Conservation (phyloP, 805 yeast genomes). For the Wickerhamiella australiensis region DNA sequence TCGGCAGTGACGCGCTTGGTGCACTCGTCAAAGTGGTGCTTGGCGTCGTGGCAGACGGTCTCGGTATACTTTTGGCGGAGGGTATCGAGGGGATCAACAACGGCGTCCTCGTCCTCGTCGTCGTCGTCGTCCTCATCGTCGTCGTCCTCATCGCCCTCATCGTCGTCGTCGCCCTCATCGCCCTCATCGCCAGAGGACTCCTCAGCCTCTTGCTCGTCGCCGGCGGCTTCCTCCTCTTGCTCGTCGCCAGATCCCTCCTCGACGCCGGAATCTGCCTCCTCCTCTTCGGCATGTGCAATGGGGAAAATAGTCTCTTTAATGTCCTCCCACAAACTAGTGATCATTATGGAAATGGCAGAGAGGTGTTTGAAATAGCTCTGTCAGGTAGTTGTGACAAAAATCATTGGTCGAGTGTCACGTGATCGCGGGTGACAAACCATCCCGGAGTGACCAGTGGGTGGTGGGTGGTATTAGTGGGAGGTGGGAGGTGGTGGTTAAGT, state of each 20-base stretch:
- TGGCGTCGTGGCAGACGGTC: constrained; percentile 55
- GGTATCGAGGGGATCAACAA: constrained; percentile 51
- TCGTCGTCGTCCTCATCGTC: constrained; percentile 48
- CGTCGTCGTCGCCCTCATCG: constrained; percentile 30
- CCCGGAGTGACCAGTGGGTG: too few species aligned
- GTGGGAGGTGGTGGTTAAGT: too few species aligned
- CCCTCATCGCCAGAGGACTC: constrained; percentile 28
- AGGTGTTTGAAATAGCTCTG: background rate
- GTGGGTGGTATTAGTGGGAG: too few species aligned
- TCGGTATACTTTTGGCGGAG: constrained; percentile 39
- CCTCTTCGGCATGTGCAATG: constrained; percentile 70
- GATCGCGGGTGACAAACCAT: background rate
- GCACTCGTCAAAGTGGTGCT: constrained; percentile 90
- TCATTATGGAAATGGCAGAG: constrained; percentile 13
- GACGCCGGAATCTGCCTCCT: constrained; percentile 25
- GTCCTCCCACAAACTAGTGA: constrained; percentile 43
- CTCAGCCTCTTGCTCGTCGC: constrained; percentile 24
- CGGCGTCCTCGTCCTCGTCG: constrained; percentile 59
- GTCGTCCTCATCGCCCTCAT: constrained; percentile 34
- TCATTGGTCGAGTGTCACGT: constrained; percentile 12
- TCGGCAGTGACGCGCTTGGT: constrained; percentile 86
- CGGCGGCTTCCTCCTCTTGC: constrained; percentile 12
- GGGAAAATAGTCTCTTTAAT: constrained; percentile 71
- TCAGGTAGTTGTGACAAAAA: constrained; percentile 6
- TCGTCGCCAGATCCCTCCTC: constrained; percentile 9